phyloP scores from a whole-genome alignment of 495 filamentous ascomycete genomes.

The Podospora anserina region DNA sequence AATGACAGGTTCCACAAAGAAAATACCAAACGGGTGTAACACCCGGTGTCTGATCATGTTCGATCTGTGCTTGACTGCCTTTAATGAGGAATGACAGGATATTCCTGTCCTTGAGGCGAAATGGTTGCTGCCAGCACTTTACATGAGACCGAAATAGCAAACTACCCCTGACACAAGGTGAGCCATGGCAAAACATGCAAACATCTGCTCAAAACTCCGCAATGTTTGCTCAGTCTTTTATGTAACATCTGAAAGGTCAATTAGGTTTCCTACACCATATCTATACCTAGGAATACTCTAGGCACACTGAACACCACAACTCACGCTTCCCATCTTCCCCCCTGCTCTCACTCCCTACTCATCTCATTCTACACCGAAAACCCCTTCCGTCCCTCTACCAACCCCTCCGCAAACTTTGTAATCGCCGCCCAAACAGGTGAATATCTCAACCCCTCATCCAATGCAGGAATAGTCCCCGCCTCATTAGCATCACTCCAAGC shows the following conservation, averaged over 20 bases:
- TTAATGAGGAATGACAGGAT: not conserved
- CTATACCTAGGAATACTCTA: not conserved
- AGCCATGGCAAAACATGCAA: not conserved
- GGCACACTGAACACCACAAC: no score
- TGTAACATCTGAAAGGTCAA: not conserved
- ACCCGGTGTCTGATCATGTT: not conserved
- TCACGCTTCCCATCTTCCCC: no score
- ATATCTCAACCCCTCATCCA: constrained; percentile 76
- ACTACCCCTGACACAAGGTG: not conserved
- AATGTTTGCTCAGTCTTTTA: no score
- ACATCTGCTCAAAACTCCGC: no score
- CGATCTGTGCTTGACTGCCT: not conserved
- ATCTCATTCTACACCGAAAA: constrained; percentile 33
- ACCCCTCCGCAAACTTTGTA: constrained; percentile 69
- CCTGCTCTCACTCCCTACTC: not conserved
- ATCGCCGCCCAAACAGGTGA: constrained; percentile 74
- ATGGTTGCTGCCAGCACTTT: not conserved
- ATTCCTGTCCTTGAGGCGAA: not conserved
- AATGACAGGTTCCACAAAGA: not conserved
- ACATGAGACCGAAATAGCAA: not conserved
- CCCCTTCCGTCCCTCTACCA: constrained; percentile 67
- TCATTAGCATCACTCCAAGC: constrained; percentile 85
- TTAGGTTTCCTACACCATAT: not conserved
- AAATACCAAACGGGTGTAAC: not conserved
- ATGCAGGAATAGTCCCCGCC: constrained; percentile 70